Conservation (phyloP, 1,139 yeast species). For the Tardiomyces depauwii region DNA sequence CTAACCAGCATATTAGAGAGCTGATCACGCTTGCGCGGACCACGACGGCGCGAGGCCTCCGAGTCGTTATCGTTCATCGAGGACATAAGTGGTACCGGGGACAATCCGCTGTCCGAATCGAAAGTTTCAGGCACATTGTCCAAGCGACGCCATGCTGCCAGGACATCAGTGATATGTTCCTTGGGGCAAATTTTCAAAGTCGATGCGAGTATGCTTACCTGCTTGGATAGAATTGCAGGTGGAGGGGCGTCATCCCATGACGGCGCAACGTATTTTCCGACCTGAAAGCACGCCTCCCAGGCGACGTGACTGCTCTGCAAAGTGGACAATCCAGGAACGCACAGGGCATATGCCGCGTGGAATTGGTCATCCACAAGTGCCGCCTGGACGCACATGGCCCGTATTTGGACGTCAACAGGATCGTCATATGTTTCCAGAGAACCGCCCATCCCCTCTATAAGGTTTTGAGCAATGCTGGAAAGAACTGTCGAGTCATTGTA, state of each 20-base stretch:
- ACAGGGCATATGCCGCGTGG: constrained; percentile 35
- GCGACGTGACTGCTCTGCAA: constrained; percentile 24
- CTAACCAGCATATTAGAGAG: constrained; percentile 41
- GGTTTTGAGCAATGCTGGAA: constrained; percentile 11
- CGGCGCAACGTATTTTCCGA: constrained; percentile 44
- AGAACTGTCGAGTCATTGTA: constrained; percentile 20
- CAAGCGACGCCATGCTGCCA: constrained; percentile 23
- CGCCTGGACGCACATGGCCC: constrained; percentile 43
- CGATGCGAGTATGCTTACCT: constrained; percentile 35
- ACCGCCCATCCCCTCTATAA: neutral
- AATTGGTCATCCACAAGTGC: constrained; percentile 45
- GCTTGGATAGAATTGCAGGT: constrained; percentile 27
- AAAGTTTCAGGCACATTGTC: constrained; percentile 11
- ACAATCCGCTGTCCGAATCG: neutral
- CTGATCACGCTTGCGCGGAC: constrained; percentile 31
- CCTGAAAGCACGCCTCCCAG: constrained; percentile 51
- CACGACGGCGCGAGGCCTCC: neutral
- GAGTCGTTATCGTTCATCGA: neutral
- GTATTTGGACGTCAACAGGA: constrained; percentile 28
- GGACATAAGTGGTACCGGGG: constrained; percentile 1
- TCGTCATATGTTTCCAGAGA: constrained; percentile 4
- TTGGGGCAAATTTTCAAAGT: constrained; percentile 31
- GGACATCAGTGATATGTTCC: constrained; percentile 20
- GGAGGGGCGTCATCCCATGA: constrained; percentile 32
- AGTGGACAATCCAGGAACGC: constrained; percentile 20